Evolutionary conservation across 2,329 filamentous ascomycete genomes (phyloP).

Genomic region (Talaromyces verruculosus): DNA sequence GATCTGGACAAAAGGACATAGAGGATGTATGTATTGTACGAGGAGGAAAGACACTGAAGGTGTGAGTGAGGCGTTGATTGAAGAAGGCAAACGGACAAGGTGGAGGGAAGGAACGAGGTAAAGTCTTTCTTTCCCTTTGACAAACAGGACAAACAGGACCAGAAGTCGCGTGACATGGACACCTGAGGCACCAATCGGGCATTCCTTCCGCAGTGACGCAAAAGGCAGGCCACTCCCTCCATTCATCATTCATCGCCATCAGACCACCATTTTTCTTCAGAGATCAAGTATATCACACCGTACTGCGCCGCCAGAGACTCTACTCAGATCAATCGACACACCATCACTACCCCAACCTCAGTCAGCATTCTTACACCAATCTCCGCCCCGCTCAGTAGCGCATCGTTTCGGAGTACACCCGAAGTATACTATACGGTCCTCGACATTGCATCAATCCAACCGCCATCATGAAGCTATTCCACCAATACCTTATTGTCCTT

Average conservation of each 20-base stretch:
- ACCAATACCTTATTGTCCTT: constrained; percentile 56
- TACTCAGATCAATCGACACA: not conserved
- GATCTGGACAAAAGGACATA: not conserved
- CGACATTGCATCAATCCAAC: constrained; percentile 26
- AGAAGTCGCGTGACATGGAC: constrained; percentile 16
- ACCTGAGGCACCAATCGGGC: constrained; percentile 9
- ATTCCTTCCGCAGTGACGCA: constrained; percentile 21
- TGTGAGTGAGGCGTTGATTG: not conserved
- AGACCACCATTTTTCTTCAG: not conserved
- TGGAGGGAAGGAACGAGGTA: not conserved
- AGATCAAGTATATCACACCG: not conserved
- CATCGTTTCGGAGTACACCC: not conserved
- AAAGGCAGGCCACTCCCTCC: not conserved
- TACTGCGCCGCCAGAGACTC: not conserved
- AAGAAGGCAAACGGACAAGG: constrained; percentile 4
- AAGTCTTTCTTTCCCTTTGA: not conserved
- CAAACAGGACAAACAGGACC: not conserved
- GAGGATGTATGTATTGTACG: not conserved
- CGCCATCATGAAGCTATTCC: constrained; percentile 62
- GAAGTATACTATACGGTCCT: not conserved
- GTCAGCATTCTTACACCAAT: not conserved
- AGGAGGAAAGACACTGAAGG: not conserved
- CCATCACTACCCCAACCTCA: not conserved
- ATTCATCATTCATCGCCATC: not conserved
- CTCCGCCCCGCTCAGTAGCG: not conserved